Percentiles rank a stretch among this genome's conserved stretches.
Evolutionary conservation across 139 green algal genomes (phyloP).

Genomic region (Picochlorum sp.): DNA sequence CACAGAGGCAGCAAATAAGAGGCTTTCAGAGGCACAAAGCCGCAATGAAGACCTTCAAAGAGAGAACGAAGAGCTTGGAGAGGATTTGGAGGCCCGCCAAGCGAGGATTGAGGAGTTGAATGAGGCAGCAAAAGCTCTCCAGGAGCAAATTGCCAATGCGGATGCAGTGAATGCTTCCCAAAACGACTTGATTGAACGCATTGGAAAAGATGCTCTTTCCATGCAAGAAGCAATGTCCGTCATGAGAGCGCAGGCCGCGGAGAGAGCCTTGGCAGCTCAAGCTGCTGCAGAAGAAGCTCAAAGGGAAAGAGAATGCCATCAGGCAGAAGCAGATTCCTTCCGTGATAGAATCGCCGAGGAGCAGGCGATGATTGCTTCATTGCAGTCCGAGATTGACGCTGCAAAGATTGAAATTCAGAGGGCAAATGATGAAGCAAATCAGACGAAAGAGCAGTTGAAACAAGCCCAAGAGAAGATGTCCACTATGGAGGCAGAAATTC

Average conservation of each 20-base stretch:
- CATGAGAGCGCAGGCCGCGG: slow-evolving; percentile 35
- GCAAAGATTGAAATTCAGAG: slow-evolving; percentile 7
- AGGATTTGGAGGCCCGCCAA: slow-evolving; percentile 7
- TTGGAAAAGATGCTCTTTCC: slow-evolving; percentile 29
- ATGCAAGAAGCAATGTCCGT: slow-evolving; percentile 32
- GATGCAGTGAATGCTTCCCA: slow-evolving; percentile 10
- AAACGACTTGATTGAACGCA: slow-evolving; percentile 4
- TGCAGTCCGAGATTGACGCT: slow-evolving; percentile 16
- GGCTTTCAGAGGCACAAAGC: slow-evolving; percentile 11
- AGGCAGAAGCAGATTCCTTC: slow-evolving; percentile 7
- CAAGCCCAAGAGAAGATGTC: slow-evolving; percentile 8
- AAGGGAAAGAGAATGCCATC: slow-evolving; percentile 9
- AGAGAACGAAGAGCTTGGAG: slow-evolving; percentile 11
- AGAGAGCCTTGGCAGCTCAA: slow-evolving; percentile 27
- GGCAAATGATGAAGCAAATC: neutral
- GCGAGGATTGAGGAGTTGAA: slow-evolving; percentile 17
- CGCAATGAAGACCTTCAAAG: neutral
- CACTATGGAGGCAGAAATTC: slow-evolving; percentile 3
- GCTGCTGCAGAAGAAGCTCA: slow-evolving; percentile 15
- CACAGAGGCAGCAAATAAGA: slow-evolving; percentile 1
- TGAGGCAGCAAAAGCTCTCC: slow-evolving; percentile 6
- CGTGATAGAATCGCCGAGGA: slow-evolving; percentile 12
- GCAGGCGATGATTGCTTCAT: slow-evolving; percentile 8
- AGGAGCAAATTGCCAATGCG: slow-evolving; percentile 15
- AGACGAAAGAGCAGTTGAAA: neutral